Conservation (phyloP, 805 yeast species). For the Starmerella vaccinii region DNA sequence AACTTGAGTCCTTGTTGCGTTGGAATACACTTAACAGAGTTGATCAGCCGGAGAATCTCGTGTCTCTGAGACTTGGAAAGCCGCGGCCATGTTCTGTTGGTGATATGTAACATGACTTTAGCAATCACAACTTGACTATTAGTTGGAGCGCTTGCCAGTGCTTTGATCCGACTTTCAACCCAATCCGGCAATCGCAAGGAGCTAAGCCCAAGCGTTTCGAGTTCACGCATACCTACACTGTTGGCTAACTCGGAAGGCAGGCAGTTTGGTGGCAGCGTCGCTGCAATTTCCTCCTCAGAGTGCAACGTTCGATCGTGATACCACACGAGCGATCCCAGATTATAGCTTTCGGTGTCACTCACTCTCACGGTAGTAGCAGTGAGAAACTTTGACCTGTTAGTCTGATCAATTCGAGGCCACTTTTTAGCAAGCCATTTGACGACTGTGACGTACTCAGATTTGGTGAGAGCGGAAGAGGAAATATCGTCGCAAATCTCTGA, state of each 20-base stretch:
- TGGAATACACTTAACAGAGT: conserved; percentile 29
- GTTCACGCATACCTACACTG: neutral
- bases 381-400: conserved; percentile 1
- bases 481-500: conserved; percentile 26
- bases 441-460: conserved; percentile 21
- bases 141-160: neutral
- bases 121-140: neutral
- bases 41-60: conserved; percentile 16
- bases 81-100: conserved; percentile 26
- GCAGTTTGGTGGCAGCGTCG: conserved; percentile 30
- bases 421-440: conserved; percentile 27
- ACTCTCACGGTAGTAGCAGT: conserved; percentile 1
- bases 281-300: conserved; percentile 21
- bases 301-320: conserved; percentile 26
- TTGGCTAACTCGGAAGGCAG: conserved; percentile 24
- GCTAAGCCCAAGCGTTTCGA: conserved; percentile 9
- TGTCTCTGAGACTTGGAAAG: conserved; percentile 9
- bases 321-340: conserved; percentile 22
- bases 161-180: conserved; percentile 3
- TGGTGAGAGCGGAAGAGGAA: conserved; percentile 25
- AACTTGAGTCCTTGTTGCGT: conserved; percentile 32
- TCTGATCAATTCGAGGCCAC: neutral
- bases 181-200: conserved; percentile 9
- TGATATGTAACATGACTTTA: conserved; percentile 21
- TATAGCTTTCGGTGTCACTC: neutral